Evolutionary conservation across 495 filamentous ascomycete species (phyloP).

Genomic region (Sphaerosporella brunnea): DNA sequence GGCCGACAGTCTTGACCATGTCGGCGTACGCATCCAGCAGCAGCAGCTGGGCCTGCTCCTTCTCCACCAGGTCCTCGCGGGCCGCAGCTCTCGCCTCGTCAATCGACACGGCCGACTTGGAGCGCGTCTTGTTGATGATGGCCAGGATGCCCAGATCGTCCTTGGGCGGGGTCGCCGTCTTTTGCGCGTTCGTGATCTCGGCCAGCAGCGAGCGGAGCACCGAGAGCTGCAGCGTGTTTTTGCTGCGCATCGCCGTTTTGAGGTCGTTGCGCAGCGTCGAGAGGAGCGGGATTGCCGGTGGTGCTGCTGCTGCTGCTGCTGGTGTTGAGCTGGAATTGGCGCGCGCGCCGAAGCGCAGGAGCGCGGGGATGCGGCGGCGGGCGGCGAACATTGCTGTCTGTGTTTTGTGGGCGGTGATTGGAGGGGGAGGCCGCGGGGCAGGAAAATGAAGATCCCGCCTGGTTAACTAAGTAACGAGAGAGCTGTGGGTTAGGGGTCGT

Average conservation of each 20-base stretch:
- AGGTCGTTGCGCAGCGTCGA: constrained; percentile 31
- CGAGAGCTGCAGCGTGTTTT: constrained; percentile 34
- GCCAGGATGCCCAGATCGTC: constrained; percentile 40
- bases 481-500: no score
- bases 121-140: constrained; percentile 33
- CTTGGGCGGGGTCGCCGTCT: constrained; percentile 35
- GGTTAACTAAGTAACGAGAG: no score
- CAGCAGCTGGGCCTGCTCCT: constrained; percentile 30
- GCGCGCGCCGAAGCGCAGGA: neutral
- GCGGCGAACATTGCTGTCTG: constrained; percentile 3
- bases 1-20: constrained; percentile 29
- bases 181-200: constrained; percentile 38
- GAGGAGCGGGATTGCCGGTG: constrained; percentile 14
- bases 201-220: constrained; percentile 38
- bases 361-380: neutral
- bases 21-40: constrained; percentile 36
- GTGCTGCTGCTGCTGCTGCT: neutral
- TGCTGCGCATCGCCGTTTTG: constrained; percentile 42
- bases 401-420: neutral
- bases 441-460: neutral
- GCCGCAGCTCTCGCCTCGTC: constrained; percentile 34
- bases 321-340: neutral
- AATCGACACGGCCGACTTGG: constrained; percentile 29
- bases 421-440: no score
- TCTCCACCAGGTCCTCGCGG: constrained; percentile 37